Conservation (phyloP, 352 stramenopile species). For the Pythium biforme region DNA sequence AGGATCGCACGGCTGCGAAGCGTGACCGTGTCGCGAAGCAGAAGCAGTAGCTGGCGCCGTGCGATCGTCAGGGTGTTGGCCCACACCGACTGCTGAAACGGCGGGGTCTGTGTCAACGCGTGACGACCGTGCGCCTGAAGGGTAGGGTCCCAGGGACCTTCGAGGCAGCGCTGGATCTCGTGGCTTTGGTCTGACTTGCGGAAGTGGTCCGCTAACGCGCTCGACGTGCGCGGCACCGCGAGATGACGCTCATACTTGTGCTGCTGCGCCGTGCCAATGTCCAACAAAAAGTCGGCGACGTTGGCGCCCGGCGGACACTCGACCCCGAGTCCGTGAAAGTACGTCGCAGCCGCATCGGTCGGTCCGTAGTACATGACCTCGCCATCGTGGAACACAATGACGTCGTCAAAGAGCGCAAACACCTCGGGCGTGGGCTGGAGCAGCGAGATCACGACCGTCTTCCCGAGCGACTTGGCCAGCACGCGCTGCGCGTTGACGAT, state of each 20-base stretch:
- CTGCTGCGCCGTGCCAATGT: slow-evolving; percentile 44
- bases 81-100: neutral
- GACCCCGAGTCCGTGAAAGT: slow-evolving; percentile 80
- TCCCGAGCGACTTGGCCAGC: slow-evolving; percentile 34
- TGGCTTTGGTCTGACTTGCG: neutral
- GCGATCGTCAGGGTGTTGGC: neutral
- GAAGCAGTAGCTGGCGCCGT: neutral
- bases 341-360: slow-evolving; percentile 48
- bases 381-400: slow-evolving; percentile 89
- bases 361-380: slow-evolving; percentile 86
- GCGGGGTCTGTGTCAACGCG: neutral
- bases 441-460: slow-evolving; percentile 72
- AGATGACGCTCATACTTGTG: slow-evolving; percentile 29
- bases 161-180: neutral
- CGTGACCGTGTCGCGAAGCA: neutral
- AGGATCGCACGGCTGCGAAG: neutral
- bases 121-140: neutral
- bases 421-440: slow-evolving; percentile 92
- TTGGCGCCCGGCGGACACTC: slow-evolving; percentile 64
- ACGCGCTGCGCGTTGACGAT: slow-evolving; percentile 66
- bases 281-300: slow-evolving; percentile 90
- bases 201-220: neutral
- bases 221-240: neutral
- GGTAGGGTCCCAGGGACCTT: neutral
- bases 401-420: slow-evolving; percentile 91